Base-by-base conservation (phyloP, 768 basidiomycete species). In the Cystobasidium ongulense region DNA sequence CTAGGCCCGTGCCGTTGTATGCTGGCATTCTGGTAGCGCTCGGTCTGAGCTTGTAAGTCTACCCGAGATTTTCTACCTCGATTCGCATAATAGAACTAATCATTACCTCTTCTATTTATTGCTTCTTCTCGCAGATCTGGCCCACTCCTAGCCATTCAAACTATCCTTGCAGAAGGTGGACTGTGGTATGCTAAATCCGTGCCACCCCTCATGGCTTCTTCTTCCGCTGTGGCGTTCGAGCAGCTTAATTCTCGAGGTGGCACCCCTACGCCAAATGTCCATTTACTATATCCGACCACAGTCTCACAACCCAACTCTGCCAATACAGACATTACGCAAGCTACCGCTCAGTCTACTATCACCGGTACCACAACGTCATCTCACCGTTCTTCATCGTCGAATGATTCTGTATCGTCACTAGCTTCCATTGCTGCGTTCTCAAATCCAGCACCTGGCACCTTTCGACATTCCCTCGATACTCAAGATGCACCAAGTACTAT, bases 151-250 rank as follows among this genome's bases (percentile, higher is more conserved):
- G 68, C 68, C 33, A n/a, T 59, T 27, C 68, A 71, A 36, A 71
- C 68, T n/a, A 43, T 71, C 29, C 13, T 71, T 23, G 68, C 68
- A 15, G 50, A 71, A n/a, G 57, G 57, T 29, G 68, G 68, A 23
- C 38, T 71, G 7, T 71, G 68, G 68, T 57, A 29, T 21, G 21
- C 25, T 15, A 33, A 61, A 31, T 52, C 52, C 1, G 31, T 59
- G 36, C 53, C 53, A 10, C 68, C 68, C 4, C 68, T 71, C 39
- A 71, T 71, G 68, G 52, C 68, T 17, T 71, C 68, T 13, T 57
- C 53, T 3, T 71, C 68, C 7, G 68, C 68, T 61, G 68, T 59
- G 8, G 68, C 68, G 7, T 71, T 71, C 68, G 68, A 71, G 38
- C 68, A 71, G n/a, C 68, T 71, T 38, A 54, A 71, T 18, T 71